These are phyloP conservation scores for Calonectria pteridis DNA, from an alignment of 2,329 filamentous ascomycete species.

Conservation along the genomic window DNA sequence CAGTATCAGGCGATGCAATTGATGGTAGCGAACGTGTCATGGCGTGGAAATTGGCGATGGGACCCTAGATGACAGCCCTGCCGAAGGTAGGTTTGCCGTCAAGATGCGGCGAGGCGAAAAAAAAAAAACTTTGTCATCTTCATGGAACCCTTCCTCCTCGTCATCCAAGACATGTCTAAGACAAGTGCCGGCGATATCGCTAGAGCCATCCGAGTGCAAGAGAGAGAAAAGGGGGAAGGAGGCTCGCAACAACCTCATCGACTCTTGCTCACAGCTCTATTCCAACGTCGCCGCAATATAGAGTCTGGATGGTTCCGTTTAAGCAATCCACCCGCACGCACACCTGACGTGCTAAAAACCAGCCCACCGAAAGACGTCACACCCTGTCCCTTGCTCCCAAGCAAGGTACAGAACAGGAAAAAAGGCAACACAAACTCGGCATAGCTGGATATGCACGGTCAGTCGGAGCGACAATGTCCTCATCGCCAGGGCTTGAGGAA, in stretches of 20 bases:
- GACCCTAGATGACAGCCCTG: constrained; percentile 5
- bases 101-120: background rate
- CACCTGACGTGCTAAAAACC: constrained; percentile 11
- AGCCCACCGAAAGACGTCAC: constrained; percentile 22
- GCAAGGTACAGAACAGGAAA: constrained; percentile 5
- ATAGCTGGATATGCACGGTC: background rate
- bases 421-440: constrained; percentile 1
- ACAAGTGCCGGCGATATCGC: constrained; percentile 1
- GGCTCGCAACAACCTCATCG: background rate
- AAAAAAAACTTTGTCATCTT: background rate
- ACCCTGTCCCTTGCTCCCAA: background rate
- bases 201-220: background rate
- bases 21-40: background rate
- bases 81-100: background rate
- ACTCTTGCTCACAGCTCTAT: constrained; percentile 1
- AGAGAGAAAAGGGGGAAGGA: background rate
- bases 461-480: constrained; percentile 17
- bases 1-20: background rate
- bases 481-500: constrained; percentile 4
- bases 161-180: background rate
- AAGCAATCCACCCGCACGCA: background rate
- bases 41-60: constrained; percentile 13
- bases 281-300: constrained; percentile 10
- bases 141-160: background rate
- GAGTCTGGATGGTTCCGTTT: constrained; percentile 1